Base-by-base conservation (phyloP, 2,329 filamentous ascomycete genomes). In the Beauveria varroae region DNA sequence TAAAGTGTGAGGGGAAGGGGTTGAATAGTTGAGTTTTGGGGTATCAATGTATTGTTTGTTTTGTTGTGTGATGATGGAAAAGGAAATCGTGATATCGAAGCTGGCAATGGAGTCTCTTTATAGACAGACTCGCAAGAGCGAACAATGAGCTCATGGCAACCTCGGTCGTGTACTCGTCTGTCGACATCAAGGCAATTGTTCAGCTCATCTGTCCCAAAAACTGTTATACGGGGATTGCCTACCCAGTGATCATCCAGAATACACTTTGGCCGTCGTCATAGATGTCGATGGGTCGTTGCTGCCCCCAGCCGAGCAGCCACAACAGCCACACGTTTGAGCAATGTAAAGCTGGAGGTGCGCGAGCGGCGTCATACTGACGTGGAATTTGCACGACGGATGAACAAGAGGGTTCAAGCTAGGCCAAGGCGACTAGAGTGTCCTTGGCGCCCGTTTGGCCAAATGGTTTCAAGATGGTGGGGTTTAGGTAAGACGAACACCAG, bases 21-120 rank as follows among this genome's bases (percentile, higher is more conserved):
- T 28, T 61, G 22, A 58, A 46, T 24, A 62, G 40, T 50, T 40
- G 57, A 57, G 40, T 47, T 46, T 41, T 5, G 57, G 54, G 34
- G 34, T 55, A 60, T 60, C 53, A 57, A 64, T 34, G 44, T 43
- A 52, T 44, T 59, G 18, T 51, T 30, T 62, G 30, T 63, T 28
- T 62, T n/a, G 43, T 62, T 58, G 57, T 46, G n/a, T 57, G 26
- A 62, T 64, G 60, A 60, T 57, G 64, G 56, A 63, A 66, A 62
- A 64, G 66, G n/a, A 64, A 41, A 64, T 63, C 46, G 3, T 18
- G 8, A 47, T 30, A 2, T 34, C 56, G 55, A 44, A 18, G 43
- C 22, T 14, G 50, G 43, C 58, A 12, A 43, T 28, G 16, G 16
- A n/a, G 30, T 41, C 44, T 24, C 51, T 61, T 61, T 61, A 61